A percentile compares a stretch with the other conserved stretches of the same genome.
These are phyloP conservation scores for Coriolopsis trogii DNA, from an alignment of 1,284 basidiomycete species.

Conservation along the genomic window DNA sequence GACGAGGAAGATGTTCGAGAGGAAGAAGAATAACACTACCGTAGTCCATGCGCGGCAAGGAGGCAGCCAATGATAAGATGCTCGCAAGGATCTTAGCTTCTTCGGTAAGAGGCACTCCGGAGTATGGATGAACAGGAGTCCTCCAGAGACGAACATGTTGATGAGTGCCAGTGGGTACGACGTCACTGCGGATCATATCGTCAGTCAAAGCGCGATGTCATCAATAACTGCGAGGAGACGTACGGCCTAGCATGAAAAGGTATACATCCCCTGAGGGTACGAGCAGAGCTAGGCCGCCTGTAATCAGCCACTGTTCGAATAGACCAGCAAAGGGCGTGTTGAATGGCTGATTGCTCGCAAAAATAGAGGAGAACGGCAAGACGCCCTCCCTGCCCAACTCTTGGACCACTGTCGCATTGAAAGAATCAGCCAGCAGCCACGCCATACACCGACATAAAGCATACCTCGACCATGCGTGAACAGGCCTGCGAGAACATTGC, in stretches of 20 bases:
- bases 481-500: constrained; percentile 61
- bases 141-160: constrained; percentile 62
- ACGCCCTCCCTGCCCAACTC: constrained; percentile 71
- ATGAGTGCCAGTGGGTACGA: constrained; percentile 58
- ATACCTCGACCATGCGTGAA: constrained; percentile 67
- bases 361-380: constrained; percentile 60
- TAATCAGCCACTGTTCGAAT: constrained; percentile 58
- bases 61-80: constrained; percentile 57
- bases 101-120: constrained; percentile 29
- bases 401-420: constrained; percentile 54
- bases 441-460: neutral
- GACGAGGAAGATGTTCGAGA: constrained; percentile 65
- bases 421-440: neutral
- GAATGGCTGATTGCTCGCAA: constrained; percentile 68
- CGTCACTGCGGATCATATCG: constrained; percentile 40
- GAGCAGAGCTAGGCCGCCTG: constrained; percentile 47
- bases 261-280: constrained; percentile 71
- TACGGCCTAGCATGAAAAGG: constrained; percentile 65
- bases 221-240: constrained; percentile 30
- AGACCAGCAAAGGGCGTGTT: constrained; percentile 61
- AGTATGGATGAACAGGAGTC: constrained; percentile 59
- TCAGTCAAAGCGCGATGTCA: neutral
- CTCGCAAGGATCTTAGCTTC: constrained; percentile 8
- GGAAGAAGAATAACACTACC: constrained; percentile 55
- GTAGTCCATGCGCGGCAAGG: constrained; percentile 58